These are phyloP conservation scores for Wickerhamomyces ciferrii DNA, from an alignment of 805 yeast genomes.

Conservation along the genomic window DNA sequence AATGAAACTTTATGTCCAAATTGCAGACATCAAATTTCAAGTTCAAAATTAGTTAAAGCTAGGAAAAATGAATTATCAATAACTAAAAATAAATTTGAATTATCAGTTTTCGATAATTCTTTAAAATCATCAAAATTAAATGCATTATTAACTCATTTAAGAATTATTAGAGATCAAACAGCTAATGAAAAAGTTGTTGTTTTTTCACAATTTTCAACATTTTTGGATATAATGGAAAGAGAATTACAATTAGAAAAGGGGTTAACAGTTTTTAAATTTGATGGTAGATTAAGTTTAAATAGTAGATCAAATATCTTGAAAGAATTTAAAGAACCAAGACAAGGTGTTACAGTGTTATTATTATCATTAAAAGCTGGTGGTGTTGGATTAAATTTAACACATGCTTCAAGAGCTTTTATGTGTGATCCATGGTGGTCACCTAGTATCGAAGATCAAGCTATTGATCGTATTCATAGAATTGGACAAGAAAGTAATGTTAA, in stretches of 20 bases:
- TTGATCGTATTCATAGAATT: constrained; percentile 85
- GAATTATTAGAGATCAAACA: constrained; percentile 44
- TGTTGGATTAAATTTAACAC: constrained; percentile 83
- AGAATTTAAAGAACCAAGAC: constrained; percentile 39
- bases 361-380: constrained; percentile 91
- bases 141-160: constrained; percentile 59
- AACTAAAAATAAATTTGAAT: constrained; percentile 17
- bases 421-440: constrained; percentile 99
- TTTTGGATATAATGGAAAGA: constrained; percentile 64
- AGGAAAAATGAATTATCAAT: constrained; percentile 11
- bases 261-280: constrained; percentile 63
- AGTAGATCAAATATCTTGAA: constrained; percentile 60
- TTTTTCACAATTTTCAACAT: constrained; percentile 86
- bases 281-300: constrained; percentile 68
- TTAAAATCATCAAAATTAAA: constrained; percentile 65
- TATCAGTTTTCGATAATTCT: constrained; percentile 22
- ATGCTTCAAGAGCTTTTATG: constrained; percentile 79
- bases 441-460: constrained; percentile 86
- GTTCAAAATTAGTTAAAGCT: constrained; percentile 34
- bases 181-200: constrained; percentile 76
- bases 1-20: constrained; percentile 62
- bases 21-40: constrained; percentile 57
- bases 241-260: constrained; percentile 48
- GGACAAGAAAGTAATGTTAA: constrained; percentile 75
- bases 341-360: constrained; percentile 44